Evolutionary conservation across 805 yeast species (phyloP).

Genomic region (Teunomyces tritomae): DNA sequence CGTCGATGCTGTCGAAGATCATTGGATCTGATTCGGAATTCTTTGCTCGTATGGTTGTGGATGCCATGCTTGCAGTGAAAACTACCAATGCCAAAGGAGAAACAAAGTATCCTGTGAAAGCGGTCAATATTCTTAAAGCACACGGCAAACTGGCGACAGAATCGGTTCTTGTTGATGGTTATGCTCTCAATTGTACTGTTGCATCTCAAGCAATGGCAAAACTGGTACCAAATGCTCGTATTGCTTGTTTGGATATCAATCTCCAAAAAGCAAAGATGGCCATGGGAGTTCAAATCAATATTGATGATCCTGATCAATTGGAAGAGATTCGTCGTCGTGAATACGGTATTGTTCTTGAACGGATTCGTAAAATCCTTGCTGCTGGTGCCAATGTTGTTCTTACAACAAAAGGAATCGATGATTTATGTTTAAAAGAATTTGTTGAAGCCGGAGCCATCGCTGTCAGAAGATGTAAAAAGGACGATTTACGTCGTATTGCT

Average conservation of each 20-base stretch:
- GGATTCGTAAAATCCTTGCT: conserved; percentile 72
- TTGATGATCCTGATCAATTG: conserved; percentile 95
- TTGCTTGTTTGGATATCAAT: conserved; percentile 88
- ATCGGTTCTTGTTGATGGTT: conserved; percentile 84
- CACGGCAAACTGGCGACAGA: conserved; percentile 93
- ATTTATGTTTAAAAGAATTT: conserved; percentile 84
- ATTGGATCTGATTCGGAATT: conserved; percentile 93
- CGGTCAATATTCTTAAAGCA: conserved; percentile 92
- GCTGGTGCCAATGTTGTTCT: conserved; percentile 92
- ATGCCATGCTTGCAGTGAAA: conserved; percentile 91
- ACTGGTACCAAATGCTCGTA: conserved; percentile 64
- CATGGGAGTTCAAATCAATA: conserved; percentile 94
- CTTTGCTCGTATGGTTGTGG: conserved; percentile 87
- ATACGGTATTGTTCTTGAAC: conserved; percentile 79
- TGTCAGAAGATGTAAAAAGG: conserved; percentile 95
- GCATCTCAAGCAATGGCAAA: conserved; percentile 97
- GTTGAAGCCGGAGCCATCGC: conserved; percentile 93
- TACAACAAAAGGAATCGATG: conserved; percentile 94
- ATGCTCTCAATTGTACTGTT: conserved; percentile 94
- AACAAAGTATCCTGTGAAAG: conserved; percentile 90
- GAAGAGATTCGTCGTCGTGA: conserved; percentile 91
- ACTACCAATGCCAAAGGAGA: conserved; percentile 89
- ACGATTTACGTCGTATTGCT: conserved; percentile 94
- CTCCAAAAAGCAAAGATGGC: conserved; percentile 97
- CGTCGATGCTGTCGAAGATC: conserved; percentile 95